Evolutionary conservation across 2,329 filamentous ascomycete species (phyloP).

Genomic region (Trichoderma endophyticum): DNA sequence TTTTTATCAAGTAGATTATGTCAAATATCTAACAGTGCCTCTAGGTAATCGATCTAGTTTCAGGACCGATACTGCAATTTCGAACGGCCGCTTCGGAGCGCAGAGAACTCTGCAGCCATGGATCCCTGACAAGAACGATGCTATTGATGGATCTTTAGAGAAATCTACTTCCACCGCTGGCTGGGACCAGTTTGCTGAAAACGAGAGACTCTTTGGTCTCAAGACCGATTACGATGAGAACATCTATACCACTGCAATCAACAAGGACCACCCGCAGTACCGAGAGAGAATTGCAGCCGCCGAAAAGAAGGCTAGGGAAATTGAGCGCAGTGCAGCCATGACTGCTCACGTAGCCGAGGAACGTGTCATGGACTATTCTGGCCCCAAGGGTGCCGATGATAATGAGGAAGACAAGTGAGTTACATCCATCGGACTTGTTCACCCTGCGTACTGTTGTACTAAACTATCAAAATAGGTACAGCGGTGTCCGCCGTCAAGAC

Average conservation of each 20-base stretch:
- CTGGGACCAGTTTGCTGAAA: constrained; percentile 95
- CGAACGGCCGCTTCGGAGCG: constrained; percentile 63
- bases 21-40: neutral
- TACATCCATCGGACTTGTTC: constrained; percentile 19
- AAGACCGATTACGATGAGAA: constrained; percentile 91
- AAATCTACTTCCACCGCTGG: constrained; percentile 45
- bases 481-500: constrained; percentile 78
- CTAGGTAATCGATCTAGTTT: constrained; percentile 67
- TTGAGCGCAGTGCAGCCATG: constrained; percentile 69
- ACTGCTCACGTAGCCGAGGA: constrained; percentile 90
- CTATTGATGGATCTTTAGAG: constrained; percentile 70
- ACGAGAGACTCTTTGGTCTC: constrained; percentile 82
- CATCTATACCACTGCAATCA: constrained; percentile 87
- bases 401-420: constrained; percentile 89
- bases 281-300: constrained; percentile 73
- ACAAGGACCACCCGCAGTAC: constrained; percentile 80
- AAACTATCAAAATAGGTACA: constrained; percentile 60
- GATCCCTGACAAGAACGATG: constrained; percentile 64
- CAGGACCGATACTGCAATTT: constrained; percentile 85
- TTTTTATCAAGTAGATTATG: neutral
- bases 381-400: constrained; percentile 61
- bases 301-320: constrained; percentile 82
- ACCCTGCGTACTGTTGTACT: constrained; percentile 4
- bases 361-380: constrained; percentile 67
- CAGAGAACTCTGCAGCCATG: constrained; percentile 80